These are phyloP conservation scores for Hypoxylon rickii DNA, from an alignment of 495 filamentous ascomycete genomes.

Conservation along the genomic window DNA sequence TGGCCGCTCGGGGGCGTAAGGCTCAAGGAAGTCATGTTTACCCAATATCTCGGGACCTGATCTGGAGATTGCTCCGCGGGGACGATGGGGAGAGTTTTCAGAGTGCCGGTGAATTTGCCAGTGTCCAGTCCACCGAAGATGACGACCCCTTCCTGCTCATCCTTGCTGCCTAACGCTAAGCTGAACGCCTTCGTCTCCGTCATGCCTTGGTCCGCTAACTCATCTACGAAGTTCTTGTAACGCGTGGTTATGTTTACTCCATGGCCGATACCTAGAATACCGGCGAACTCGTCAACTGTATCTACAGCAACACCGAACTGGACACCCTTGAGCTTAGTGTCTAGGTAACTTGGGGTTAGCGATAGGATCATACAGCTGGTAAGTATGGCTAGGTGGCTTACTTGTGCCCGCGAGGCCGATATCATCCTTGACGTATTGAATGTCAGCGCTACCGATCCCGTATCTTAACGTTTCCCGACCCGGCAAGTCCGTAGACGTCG, in stretches of 20 bases:
- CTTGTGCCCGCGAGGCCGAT: conserved; percentile 47
- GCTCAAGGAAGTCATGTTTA: conserved; percentile 65
- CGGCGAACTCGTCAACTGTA: conserved; percentile 48
- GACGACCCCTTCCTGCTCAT: conserved; percentile 67
- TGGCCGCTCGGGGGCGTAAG: conserved; percentile 53
- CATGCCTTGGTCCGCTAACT: conserved; percentile 45
- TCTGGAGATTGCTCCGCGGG: conserved; percentile 49
- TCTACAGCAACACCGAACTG: conserved; percentile 52
- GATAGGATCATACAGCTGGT: neutral
- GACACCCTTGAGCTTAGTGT: conserved; percentile 40
- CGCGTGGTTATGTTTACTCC: conserved; percentile 45
- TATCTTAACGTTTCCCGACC: conserved; percentile 45
- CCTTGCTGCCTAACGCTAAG: conserved; percentile 53
- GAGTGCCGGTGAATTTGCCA: conserved; percentile 73
- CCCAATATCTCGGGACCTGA: conserved; percentile 53
- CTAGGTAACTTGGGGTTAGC: conserved; percentile 16
- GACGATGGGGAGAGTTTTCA: conserved; percentile 71
- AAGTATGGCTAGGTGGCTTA: neutral
- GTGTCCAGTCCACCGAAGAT: conserved; percentile 93
- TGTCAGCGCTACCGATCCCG: conserved; percentile 51
- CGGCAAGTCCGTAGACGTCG: conserved; percentile 37
- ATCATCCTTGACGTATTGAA: conserved; percentile 51
- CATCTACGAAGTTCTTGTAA: conserved; percentile 53
- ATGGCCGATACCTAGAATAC: conserved; percentile 54
- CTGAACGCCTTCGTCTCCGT: conserved; percentile 53